Base-by-base conservation (phyloP, 1,284 basidiomycete genomes). In the Cutaneotrichosporon sp. region DNA sequence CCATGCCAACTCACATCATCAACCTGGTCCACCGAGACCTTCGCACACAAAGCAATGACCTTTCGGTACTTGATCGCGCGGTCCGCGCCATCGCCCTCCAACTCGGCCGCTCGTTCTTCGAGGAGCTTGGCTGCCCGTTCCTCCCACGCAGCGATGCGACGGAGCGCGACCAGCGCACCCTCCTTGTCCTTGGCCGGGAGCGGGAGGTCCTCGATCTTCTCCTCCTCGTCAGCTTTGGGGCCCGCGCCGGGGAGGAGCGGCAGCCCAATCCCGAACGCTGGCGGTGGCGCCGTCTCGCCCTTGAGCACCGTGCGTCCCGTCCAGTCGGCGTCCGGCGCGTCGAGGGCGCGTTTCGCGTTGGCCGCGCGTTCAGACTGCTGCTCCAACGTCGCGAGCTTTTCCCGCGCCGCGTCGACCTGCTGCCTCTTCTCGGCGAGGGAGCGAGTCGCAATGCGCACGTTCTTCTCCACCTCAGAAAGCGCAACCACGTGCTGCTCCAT, bases 41-140 rank as follows among this genome's bases (percentile, higher is more conserved):
- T 90, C 8, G 92, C 92, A 78, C 92, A 96, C 60, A 96, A 82
- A 26, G 92, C 88, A 22, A 98, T 90, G 65, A 97, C 89, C 81
- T 89, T 92, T 80, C 92, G 89, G 82, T 91, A 97, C 80, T 91
- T 88, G 70, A 89, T 89, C 74, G 93, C 90, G 78, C 90, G 92
- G 78, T 90, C 90, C 16, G 89, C 88, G 74, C 88, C 89, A 52
- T 88, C 88, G 46, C 90, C 90, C 70, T 90, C 87, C 66, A 96
- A 80, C 47, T 85, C 85, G 69, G 85, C 84, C 63, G 96, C 79
- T 65, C 90, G 83, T 66, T 85, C 84, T 64, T 87, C 84, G 74
- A 95, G 85, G 58, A 95, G 75, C 64, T 86, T 84, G 72, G 91
- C 88, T 79, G 90, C 87, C 63, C 91, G 84, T 60, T 84, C 78